phyloP scores from a whole-genome alignment of 179 eudicot species.

The Vitellaria paradoxa region DNA sequence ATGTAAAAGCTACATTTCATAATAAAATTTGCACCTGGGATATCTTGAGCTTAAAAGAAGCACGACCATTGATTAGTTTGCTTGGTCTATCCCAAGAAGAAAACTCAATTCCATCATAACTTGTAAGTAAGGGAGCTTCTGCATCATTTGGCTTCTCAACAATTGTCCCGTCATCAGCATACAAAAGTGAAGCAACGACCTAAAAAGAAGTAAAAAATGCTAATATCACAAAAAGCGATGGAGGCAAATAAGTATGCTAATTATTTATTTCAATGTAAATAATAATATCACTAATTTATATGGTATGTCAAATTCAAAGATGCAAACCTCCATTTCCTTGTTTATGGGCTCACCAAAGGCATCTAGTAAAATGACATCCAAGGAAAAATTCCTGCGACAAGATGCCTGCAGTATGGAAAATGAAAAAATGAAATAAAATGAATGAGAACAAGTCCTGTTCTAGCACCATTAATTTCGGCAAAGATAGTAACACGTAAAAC shows the following conservation, averaged over 20 bases:
- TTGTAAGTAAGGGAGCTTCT: slow-evolving; percentile 74
- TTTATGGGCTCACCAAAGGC: slow-evolving; percentile 49
- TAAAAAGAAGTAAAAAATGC: slow-evolving; percentile 13
- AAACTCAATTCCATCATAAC: slow-evolving; percentile 64
- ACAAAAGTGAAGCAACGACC: slow-evolving; percentile 80
- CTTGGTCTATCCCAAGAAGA: slow-evolving; percentile 55
- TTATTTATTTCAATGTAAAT: not conserved
- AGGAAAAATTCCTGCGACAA: slow-evolving; percentile 56
- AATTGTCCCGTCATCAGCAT: slow-evolving; percentile 60
- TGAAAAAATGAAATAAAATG: not conserved
- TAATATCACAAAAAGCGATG: not conserved
- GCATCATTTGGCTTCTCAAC: slow-evolving; percentile 59
- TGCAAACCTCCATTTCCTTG: slow-evolving; percentile 61
- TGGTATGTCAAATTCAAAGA: not conserved
- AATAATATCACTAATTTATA: not conserved
- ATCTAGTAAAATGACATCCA: slow-evolving; percentile 62
- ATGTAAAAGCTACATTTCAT: slow-evolving; percentile 5
- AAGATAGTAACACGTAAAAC: not conserved
- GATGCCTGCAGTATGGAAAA: slow-evolving; percentile 50
- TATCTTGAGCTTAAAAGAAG: slow-evolving; percentile 72
- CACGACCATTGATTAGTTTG: slow-evolving; percentile 63
- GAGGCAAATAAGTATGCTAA: not conserved
- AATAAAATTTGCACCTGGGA: slow-evolving; percentile 54
- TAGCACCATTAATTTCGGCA: not conserved
- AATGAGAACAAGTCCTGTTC: not conserved